Percentiles rank a stretch among this genome's conserved stretches.
Conservation (phyloP, 345 rosid species). For the Diplotaxis tenuifolia region DNA sequence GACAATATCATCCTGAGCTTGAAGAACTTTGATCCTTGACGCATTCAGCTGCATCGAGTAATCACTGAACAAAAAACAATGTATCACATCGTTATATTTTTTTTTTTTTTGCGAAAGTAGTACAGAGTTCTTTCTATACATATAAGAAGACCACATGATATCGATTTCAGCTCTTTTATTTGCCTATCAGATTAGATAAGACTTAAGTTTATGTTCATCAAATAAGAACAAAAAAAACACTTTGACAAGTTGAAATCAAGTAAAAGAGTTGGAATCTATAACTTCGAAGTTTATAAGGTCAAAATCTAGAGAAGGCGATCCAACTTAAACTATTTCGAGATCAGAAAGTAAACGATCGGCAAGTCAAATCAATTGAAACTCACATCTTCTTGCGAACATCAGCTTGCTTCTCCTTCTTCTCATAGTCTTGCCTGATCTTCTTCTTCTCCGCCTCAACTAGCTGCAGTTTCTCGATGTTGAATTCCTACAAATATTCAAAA, state of each 20-base stretch:
- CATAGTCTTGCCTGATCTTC: constrained; percentile 97
- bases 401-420: constrained; percentile 98
- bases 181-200: too few species aligned
- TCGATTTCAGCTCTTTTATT: too few species aligned
- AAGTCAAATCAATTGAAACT: constrained; percentile 11
- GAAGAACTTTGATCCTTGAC: constrained; percentile 97
- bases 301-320: constrained; percentile 3
- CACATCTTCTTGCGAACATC: constrained; percentile 96
- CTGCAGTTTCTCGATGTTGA: constrained; percentile 97
- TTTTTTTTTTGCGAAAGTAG: neutral
- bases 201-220: neutral
- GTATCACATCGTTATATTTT: neutral
- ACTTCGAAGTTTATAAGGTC: neutral
- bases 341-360: constrained; percentile 10
- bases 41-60: constrained; percentile 99
- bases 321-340: neutral
- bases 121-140: neutral
- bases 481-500: constrained; percentile 54
- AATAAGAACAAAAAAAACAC: neutral
- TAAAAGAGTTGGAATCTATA: neutral
- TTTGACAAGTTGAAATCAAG: neutral
- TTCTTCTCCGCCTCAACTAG: constrained; percentile 98
- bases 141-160: neutral
- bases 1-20: constrained; percentile 94
- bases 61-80: constrained; percentile 55